A percentile compares a stretch with the other conserved stretches of the same genome.
These are phyloP conservation scores for Botrytis byssoidea DNA, from an alignment of 2,329 filamentous ascomycete genomes.

Conservation along the genomic window DNA sequence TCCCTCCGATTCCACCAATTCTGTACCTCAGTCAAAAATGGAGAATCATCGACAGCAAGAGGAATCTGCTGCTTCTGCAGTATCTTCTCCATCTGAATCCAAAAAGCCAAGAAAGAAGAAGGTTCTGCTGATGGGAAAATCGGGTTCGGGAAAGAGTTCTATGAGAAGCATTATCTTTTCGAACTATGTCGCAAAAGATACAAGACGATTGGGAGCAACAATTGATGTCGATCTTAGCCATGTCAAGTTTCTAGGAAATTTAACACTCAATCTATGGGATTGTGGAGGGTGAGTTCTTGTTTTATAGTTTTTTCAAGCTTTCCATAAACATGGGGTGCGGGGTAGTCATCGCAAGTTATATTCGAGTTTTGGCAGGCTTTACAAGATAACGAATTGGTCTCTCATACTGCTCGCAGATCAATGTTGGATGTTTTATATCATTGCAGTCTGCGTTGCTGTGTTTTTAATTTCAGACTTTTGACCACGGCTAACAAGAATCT, in stretches of 20 bases:
- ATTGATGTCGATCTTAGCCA: conserved; percentile 98
- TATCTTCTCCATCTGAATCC: conserved; percentile 21
- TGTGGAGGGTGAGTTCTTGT: conserved; percentile 70
- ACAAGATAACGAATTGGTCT: neutral
- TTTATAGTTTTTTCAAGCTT: conserved; percentile 2
- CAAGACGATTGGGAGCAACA: conserved; percentile 85
- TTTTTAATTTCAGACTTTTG: neutral
- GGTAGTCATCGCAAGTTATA: neutral
- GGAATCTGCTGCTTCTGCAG: conserved; percentile 9
- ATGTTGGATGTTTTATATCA: neutral
- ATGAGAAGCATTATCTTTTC: conserved; percentile 99
- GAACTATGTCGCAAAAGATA: conserved; percentile 97
- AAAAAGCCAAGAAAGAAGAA: conserved; percentile 77
- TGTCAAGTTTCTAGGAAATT: conserved; percentile 97
- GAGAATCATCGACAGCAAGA: conserved; percentile 18
- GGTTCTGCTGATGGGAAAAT: conserved; percentile 90
- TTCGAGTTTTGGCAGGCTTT: conserved; percentile 4
- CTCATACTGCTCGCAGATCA: neutral
- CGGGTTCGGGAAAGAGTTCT: conserved; percentile 93
- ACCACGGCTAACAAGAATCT: conserved; percentile 28
- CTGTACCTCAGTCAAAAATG: conserved; percentile 14
- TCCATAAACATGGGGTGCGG: neutral
- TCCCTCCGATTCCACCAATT: neutral
- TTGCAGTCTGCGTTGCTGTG: neutral
- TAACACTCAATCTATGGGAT: conserved; percentile 97